These are phyloP conservation scores for Colletotrichum eremochloae DNA, from an alignment of 2,329 filamentous ascomycete species.

Conservation along the genomic window DNA sequence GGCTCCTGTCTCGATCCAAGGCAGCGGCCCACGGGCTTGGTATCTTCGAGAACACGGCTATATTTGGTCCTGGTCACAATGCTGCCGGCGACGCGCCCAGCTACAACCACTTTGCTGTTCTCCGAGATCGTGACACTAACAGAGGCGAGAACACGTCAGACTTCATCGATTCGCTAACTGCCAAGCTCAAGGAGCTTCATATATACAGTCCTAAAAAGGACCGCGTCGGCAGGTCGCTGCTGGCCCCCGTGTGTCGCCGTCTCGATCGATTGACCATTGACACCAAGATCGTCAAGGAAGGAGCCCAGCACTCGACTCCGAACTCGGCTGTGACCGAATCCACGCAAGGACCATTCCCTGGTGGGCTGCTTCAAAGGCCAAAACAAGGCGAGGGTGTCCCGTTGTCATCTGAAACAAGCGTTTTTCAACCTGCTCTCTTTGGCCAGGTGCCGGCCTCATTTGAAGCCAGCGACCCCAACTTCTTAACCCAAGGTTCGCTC, in stretches of 20 bases:
- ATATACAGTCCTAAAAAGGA: conserved; percentile 40
- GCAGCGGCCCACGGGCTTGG: conserved; percentile 25
- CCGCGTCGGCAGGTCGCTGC: conserved; percentile 29
- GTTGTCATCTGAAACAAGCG: conserved; percentile 35
- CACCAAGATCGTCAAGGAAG: conserved; percentile 32
- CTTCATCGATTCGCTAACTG: conserved; percentile 50
- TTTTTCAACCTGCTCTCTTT: conserved; percentile 6
- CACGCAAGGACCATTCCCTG: conserved; percentile 36
- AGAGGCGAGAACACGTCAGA: conserved; percentile 46
- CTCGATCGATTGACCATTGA: conserved; percentile 23
- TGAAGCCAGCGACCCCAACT: conserved; percentile 35
- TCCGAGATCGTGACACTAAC: conserved; percentile 49
- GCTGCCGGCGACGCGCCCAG: conserved; percentile 1
- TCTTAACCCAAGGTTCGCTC: conserved; percentile 32
- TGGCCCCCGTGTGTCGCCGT: conserved; percentile 1
- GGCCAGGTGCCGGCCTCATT: conserved; percentile 21
- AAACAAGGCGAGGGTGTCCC: conserved; percentile 32
- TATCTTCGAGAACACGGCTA: conserved; percentile 32
- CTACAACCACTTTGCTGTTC: conserved; percentile 39
- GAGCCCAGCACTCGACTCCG: conserved; percentile 20
- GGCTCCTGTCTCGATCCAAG: conserved; percentile 32
- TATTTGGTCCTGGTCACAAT: conserved; percentile 21
- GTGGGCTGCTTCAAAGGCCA: conserved; percentile 12
- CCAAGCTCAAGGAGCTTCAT: conserved; percentile 52
- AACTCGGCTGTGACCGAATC: conserved; percentile 15